Evolutionary conservation across 352 stramenopile genomes (phyloP).

Genomic region (Phytopythium boreale): DNA sequence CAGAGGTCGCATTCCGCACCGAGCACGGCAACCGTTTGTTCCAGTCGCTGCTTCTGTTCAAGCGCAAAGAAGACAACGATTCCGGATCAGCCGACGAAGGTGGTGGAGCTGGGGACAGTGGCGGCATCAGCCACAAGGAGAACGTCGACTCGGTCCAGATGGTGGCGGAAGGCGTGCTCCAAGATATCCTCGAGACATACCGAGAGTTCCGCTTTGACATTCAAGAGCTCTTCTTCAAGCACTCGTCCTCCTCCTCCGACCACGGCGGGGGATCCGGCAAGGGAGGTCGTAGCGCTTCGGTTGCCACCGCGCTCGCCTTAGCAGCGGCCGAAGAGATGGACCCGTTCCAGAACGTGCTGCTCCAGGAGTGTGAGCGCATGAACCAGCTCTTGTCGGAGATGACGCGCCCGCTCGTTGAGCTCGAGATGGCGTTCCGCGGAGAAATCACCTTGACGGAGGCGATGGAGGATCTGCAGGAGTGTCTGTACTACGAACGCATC

Average conservation of each 20-base stretch:
- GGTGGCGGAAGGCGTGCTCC: conserved; percentile 79
- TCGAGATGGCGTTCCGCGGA: conserved; percentile 87
- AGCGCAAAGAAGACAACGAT: conserved; percentile 36
- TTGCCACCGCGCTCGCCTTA: conserved; percentile 15
- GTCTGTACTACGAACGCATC: conserved; percentile 75
- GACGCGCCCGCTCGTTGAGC: conserved; percentile 66
- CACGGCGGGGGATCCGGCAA: conserved; percentile 11
- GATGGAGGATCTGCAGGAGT: conserved; percentile 84
- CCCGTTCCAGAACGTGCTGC: conserved; percentile 88
- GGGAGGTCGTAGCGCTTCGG: conserved; percentile 30
- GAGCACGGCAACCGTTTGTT: conserved; percentile 77
- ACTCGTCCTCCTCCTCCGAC: conserved; percentile 27
- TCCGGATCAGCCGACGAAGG: conserved; percentile 20
- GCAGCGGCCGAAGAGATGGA: conserved; percentile 73
- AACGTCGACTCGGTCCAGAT: conserved; percentile 67
- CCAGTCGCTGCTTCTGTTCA: conserved; percentile 74
- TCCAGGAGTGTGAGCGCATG: conserved; percentile 90
- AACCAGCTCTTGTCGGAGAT: conserved; percentile 82
- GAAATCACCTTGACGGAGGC: conserved; percentile 86
- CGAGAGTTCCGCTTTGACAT: conserved; percentile 83
- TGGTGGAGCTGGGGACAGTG: conserved; percentile 4
- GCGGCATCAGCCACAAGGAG: conserved; percentile 23
- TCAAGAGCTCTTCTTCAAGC: conserved; percentile 75
- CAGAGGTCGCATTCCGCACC: conserved; percentile 91
- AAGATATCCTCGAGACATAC: conserved; percentile 91